These are phyloP conservation scores for Lonicera japonica DNA, from an alignment of 129 eudicot genomes.

Conservation along the genomic window DNA sequence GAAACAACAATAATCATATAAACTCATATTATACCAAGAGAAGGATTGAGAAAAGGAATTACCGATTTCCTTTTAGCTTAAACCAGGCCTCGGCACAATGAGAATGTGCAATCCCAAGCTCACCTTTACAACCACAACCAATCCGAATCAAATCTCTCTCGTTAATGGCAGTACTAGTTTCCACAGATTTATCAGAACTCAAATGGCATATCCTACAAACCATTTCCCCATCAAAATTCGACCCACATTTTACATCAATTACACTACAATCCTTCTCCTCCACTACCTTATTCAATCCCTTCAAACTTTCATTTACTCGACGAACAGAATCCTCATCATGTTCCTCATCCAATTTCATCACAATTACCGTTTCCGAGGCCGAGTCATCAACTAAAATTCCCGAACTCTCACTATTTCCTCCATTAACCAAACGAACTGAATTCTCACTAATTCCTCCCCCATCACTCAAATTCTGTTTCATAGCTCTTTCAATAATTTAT, in stretches of 20 bases:
- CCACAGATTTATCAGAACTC: constrained; percentile 27
- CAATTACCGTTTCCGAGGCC: background rate
- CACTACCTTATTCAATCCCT: background rate
- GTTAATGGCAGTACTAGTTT: constrained; percentile 4
- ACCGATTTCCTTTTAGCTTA: constrained; percentile 62
- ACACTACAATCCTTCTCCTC: constrained; percentile 11
- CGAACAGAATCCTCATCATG: background rate
- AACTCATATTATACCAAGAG: background rate
- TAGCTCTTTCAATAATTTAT: background rate
- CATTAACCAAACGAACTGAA: background rate
- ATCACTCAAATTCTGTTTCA: too few species aligned
- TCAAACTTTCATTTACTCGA: background rate
- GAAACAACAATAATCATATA: background rate
- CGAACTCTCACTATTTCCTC: background rate
- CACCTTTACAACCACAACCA: constrained; percentile 64
- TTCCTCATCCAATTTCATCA: background rate
- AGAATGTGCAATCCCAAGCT: constrained; percentile 50
- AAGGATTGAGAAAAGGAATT: background rate
- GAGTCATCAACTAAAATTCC: background rate
- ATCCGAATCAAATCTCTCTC: constrained; percentile 32
- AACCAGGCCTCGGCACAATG: constrained; percentile 75
- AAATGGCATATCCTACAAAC: constrained; percentile 61
- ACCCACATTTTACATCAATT: constrained; percentile 25
- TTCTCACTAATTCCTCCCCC: background rate
- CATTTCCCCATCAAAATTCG: constrained; percentile 18